A percentile compares a stretch with the other conserved stretches of the same genome.
Evolutionary conservation across 2,329 filamentous ascomycete species (phyloP).

Genomic region (Graphilbum ipis-grandicollis): DNA sequence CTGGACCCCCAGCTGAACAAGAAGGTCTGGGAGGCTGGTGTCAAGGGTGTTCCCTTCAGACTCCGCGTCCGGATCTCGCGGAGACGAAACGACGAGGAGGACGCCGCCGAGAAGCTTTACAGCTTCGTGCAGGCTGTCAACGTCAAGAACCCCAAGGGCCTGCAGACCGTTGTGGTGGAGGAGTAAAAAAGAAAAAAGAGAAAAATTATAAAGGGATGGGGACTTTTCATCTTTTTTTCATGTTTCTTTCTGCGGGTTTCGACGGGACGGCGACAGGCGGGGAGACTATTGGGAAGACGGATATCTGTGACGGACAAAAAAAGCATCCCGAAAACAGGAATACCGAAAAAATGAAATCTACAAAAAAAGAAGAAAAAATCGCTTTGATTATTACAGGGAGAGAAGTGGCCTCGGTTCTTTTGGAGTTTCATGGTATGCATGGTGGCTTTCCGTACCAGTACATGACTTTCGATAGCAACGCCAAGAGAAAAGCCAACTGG

Average conservation of each 20-base stretch:
- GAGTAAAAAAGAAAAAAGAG: conserved; percentile 31
- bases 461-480: conserved; percentile 1
- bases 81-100: conserved; percentile 99
- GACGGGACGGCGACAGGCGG: not conserved
- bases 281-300: not conserved
- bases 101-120: conserved; percentile 99
- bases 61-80: conserved; percentile 96
- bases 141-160: conserved; percentile 97
- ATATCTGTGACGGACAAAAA: not conserved
- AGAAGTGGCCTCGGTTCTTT: too few relatives aligned
- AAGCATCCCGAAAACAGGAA: conserved; percentile 6
- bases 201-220: not conserved
- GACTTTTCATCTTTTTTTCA: too few relatives aligned
- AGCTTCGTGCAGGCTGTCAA: conserved; percentile 99
- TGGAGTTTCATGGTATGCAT: conserved; percentile 27
- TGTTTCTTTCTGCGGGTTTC: not conserved
- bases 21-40: conserved; percentile 98
- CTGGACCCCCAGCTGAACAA: conserved; percentile 99
- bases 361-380: conserved; percentile 1
- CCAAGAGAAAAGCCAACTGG: too few relatives aligned
- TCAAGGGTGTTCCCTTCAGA: conserved; percentile 98
- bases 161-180: conserved; percentile 78
- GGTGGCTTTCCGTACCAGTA: conserved; percentile 19
- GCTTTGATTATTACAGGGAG: conserved; percentile 3
- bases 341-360: conserved; percentile 12